phyloP scores from a whole-genome alignment of 2,329 filamentous ascomycete genomes.

The Fusarium sp. region DNA sequence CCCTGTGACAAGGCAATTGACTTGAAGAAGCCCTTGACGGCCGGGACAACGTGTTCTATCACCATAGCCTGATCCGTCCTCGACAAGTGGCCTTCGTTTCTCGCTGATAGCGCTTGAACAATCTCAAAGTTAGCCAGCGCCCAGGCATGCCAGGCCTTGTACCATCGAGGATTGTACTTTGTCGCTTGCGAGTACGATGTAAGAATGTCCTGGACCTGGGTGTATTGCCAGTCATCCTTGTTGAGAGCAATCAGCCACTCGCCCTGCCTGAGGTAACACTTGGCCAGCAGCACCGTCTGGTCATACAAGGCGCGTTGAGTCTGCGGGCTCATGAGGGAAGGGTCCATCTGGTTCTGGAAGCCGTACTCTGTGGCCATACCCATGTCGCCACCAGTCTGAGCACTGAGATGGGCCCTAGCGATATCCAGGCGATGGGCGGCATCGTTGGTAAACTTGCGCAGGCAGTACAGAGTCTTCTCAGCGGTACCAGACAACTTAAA shows the following conservation, averaged over 20 bases:
- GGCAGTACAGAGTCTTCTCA: conserved; percentile 68
- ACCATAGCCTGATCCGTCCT: conserved; percentile 73
- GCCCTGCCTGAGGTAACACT: conserved; percentile 95
- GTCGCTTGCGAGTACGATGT: conserved; percentile 93
- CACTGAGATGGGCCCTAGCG: conserved; percentile 62
- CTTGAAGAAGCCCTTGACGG: conserved; percentile 95
- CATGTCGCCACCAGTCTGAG: conserved; percentile 60
- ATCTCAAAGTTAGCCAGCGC: conserved; percentile 98
- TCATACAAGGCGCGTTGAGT: conserved; percentile 67
- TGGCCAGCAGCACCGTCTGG: conserved; percentile 82
- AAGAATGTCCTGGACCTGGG: conserved; percentile 88
- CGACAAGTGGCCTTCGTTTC: conserved; percentile 65
- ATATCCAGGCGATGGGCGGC: conserved; percentile 66
- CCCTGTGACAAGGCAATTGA: conserved; percentile 92
- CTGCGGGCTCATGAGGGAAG: conserved; percentile 60
- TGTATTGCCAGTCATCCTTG: conserved; percentile 88
- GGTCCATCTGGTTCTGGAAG: conserved; percentile 61
- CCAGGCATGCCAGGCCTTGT: conserved; percentile 99
- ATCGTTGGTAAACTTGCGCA: conserved; percentile 71
- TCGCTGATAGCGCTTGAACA: conserved; percentile 81
- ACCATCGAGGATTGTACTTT: conserved; percentile 93
- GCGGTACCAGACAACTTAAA: conserved; percentile 58
- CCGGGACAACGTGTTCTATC: conserved; percentile 91
- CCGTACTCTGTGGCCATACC: conserved; percentile 61
- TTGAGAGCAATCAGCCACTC: conserved; percentile 93